These are phyloP conservation scores for Penicillium concentricum DNA, from an alignment of 2,329 filamentous ascomycete species.

Conservation along the genomic window DNA sequence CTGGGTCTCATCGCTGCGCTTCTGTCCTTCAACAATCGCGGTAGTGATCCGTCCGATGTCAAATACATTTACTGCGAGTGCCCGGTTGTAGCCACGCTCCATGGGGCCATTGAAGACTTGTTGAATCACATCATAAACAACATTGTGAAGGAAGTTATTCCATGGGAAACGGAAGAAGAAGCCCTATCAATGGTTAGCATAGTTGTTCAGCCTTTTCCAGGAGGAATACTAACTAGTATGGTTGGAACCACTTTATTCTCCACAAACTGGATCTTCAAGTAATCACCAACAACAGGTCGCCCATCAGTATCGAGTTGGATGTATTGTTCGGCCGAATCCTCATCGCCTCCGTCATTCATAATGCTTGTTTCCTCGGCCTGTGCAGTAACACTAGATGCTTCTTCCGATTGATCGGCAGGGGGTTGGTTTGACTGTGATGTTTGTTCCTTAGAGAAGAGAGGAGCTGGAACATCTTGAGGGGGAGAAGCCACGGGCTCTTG, in stretches of 20 bases:
- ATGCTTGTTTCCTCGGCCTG: conserved; percentile 20
- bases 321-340: conserved; percentile 34
- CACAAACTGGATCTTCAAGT: conserved; percentile 93
- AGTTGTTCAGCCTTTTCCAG: background rate
- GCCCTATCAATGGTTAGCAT: conserved; percentile 54
- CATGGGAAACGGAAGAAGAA: conserved; percentile 99
- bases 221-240: conserved; percentile 69
- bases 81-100: conserved; percentile 91
- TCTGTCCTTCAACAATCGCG: conserved; percentile 87
- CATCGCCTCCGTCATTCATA: conserved; percentile 20
- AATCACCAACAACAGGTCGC: conserved; percentile 85
- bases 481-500: conserved; percentile 50
- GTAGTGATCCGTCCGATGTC: conserved; percentile 86
- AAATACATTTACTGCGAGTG: conserved; percentile 87
- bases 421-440: conserved; percentile 23
- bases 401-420: conserved; percentile 19
- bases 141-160: conserved; percentile 99
- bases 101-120: conserved; percentile 99
- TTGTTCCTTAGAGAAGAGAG: conserved; percentile 56
- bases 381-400: conserved; percentile 13
- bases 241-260: conserved; percentile 92
- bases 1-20: conserved; percentile 81
- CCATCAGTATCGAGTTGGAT: conserved; percentile 62
- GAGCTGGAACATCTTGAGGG: conserved; percentile 67
- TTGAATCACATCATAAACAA: conserved; percentile 97